These are phyloP conservation scores for Simplicillium sp. DNA, from an alignment of 2,329 filamentous ascomycete genomes.

Conservation along the genomic window DNA sequence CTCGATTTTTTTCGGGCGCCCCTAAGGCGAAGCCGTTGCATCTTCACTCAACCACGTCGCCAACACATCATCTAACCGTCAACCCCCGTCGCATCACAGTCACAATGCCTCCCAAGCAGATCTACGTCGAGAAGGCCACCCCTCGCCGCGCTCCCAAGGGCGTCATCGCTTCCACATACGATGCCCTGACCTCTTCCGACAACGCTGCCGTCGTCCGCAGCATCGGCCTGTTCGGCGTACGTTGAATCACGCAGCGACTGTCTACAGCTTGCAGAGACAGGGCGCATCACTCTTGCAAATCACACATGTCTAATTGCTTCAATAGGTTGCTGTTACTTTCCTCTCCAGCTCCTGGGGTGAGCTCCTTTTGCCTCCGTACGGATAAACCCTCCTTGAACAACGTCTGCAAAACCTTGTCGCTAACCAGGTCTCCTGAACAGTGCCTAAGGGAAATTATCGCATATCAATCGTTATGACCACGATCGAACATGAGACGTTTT, in stretches of 20 bases:
- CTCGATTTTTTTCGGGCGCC: too few species aligned
- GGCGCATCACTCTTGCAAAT: neutral
- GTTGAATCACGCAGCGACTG: conserved; percentile 18
- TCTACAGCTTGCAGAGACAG: conserved; percentile 21
- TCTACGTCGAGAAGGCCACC: conserved; percentile 38
- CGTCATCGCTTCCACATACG: conserved; percentile 49
- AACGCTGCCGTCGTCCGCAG: conserved; percentile 62
- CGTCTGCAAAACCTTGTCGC: too few species aligned
- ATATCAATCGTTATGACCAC: neutral
- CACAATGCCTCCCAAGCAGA: conserved; percentile 54
- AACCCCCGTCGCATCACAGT: too few species aligned
- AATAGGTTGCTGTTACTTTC: conserved; percentile 54
- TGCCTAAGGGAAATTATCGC: too few species aligned
- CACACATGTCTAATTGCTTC: conserved; percentile 5
- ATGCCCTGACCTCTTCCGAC: conserved; percentile 54
- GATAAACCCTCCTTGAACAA: conserved; percentile 1
- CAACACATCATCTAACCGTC: neutral
- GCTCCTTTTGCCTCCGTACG: conserved; percentile 56
- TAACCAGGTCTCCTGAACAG: too few species aligned
- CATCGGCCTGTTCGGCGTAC: conserved; percentile 58
- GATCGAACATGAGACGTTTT: neutral
- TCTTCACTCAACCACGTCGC: conserved; percentile 1
- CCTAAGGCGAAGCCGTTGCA: too few species aligned
- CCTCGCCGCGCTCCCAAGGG: conserved; percentile 34
- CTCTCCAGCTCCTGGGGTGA: conserved; percentile 60